Evolutionary conservation across 2,329 filamentous ascomycete genomes (phyloP), one percentile per base, ranked within the genome.

Genomic region (Aschersonia sp.): DNA sequence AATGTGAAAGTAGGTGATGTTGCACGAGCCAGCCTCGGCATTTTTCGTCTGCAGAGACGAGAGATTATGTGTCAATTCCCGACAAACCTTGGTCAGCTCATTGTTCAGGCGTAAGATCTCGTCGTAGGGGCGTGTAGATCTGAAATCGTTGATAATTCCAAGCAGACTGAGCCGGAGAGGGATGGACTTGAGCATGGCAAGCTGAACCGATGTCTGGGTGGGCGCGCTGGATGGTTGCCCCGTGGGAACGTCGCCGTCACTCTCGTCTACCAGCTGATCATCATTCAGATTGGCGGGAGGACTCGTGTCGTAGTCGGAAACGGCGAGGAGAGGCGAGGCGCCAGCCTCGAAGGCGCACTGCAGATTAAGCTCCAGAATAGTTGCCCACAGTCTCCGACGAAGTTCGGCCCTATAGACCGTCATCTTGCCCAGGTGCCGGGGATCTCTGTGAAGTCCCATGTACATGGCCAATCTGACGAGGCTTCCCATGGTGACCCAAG

Each of bases 361-460:
- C 9, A 78, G 48, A n/a, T 71, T 69, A 2, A 79, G 58, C 55
- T 80, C 75, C 4, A 78, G 49, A 9, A 77, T 67, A 0, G 74
- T 75, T 5, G 71, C 69, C 77, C 77, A 80, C 1, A 80, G 55
- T 3, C 77, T 65, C 4, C 76, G 64, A 2, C 76, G 67, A 58
- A 80, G 69, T 58, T 81, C 77, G 1, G 69, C 65, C 28, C 68
- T 64, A 38, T 73, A 67, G 1, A 61, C 55, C 2, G 71, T 66
- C 65, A 75, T 72, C 28, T 66, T 64, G 5, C 66, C 64, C 4
- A 78, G 66, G 49, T 68, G 61, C 31, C 62, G 65, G 0, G 77
- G 76, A 48, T 80, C 77, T 1, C 74, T 69, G 55, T 81, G 75
- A 5, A 80, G 62, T 3, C 77, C 77, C 67, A 79, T 77, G 48